phyloP scores from a whole-genome alignment of 2,329 filamentous ascomycete species.

The Lecanicillium sp. region DNA sequence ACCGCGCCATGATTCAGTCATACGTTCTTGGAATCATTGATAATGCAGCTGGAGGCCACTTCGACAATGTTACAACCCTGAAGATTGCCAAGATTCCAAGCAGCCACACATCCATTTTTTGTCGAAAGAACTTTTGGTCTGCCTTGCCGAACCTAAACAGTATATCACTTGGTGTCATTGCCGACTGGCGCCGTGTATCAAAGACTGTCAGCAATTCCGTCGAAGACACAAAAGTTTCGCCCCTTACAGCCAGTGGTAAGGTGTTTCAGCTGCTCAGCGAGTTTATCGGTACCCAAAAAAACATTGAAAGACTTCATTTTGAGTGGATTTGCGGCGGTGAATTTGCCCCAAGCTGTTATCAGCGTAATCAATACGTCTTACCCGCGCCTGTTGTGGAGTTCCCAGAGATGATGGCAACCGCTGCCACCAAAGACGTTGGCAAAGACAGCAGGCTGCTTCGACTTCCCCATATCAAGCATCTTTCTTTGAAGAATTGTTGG shows the following conservation, averaged over 20 bases:
- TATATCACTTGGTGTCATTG: conserved; percentile 52
- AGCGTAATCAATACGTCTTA: conserved; percentile 53
- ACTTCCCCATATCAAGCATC: conserved; percentile 47
- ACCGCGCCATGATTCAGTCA: conserved; percentile 58
- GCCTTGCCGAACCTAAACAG: conserved; percentile 44
- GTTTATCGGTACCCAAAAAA: conserved; percentile 36
- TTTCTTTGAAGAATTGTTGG: conserved; percentile 64
- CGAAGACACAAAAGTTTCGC: conserved; percentile 37
- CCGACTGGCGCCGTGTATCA: conserved; percentile 55
- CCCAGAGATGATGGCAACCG: conserved; percentile 21
- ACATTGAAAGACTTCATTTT: conserved; percentile 51
- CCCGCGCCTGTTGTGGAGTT: conserved; percentile 47
- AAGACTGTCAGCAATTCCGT: conserved; percentile 43
- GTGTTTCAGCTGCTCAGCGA: conserved; percentile 44
- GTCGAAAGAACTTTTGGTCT: conserved; percentile 52
- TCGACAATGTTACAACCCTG: conserved; percentile 46
- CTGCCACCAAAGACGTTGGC: conserved; percentile 22
- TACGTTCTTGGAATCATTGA: conserved; percentile 58
- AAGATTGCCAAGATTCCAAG: conserved; percentile 58
- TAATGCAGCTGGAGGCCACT: conserved; percentile 38
- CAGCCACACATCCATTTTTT: conserved; percentile 47
- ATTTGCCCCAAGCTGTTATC: conserved; percentile 50
- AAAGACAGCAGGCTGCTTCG: conserved; percentile 27
- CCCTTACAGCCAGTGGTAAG: conserved; percentile 39
- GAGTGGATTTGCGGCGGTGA: conserved; percentile 64